Evolutionary conservation across 208 protist genomes (phyloP).

Genomic region (Histomonas meleagridis): DNA sequence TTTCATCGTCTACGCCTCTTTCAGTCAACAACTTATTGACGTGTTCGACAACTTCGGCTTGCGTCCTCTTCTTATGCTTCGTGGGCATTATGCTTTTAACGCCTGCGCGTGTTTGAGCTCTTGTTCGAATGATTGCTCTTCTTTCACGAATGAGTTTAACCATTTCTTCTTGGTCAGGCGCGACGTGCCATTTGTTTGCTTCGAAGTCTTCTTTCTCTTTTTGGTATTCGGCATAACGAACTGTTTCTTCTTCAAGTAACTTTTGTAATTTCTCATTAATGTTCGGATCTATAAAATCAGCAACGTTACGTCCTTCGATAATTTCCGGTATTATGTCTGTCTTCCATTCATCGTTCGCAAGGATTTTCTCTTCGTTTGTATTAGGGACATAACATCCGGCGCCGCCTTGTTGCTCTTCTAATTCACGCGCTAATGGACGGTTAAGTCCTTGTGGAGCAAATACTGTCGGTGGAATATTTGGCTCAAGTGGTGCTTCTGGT

Average conservation of each 20-base stretch:
- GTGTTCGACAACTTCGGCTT: background rate
- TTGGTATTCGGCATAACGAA: background rate
- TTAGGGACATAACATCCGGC: background rate
- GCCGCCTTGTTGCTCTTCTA: background rate
- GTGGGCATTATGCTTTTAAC: background rate
- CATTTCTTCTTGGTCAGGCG: background rate
- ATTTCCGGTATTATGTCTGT: constrained; percentile 34
- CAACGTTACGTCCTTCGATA: background rate
- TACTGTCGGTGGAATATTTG: background rate
- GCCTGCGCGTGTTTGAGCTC: background rate
- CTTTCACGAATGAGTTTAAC: background rate
- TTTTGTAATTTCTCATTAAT: background rate
- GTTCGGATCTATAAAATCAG: background rate
- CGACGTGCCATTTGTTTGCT: background rate
- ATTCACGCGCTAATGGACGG: background rate
- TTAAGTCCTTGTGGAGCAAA: background rate
- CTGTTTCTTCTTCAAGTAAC: constrained; percentile 26
- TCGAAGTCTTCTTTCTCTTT: background rate
- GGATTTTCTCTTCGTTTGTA: background rate
- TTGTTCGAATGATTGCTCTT: background rate
- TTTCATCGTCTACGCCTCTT: background rate
- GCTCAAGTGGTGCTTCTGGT: background rate
- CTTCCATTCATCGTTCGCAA: constrained; percentile 35
- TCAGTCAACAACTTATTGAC: background rate
- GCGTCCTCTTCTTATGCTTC: background rate